Evolutionary conservation across 768 basidiomycete species (phyloP).

Genomic region (Tubosaeta sp.): DNA sequence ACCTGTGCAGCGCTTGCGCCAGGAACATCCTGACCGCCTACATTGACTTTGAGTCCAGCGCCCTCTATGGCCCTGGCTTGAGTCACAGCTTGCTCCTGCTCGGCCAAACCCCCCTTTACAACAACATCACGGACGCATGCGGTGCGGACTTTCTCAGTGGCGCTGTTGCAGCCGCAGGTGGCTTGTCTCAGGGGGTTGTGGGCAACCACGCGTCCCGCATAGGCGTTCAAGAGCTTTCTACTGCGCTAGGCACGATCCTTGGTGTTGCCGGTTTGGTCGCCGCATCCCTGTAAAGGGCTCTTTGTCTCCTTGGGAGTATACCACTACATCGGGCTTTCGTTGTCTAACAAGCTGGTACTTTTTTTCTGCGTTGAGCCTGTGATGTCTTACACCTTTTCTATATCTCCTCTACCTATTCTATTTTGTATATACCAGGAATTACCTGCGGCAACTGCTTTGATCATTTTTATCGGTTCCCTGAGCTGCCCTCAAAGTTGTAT

Average conservation of each 20-base stretch:
- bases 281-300: constrained; percentile 23
- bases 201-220: constrained; percentile 25
- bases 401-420: constrained; percentile 3
- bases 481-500: background rate
- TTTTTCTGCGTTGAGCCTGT: constrained; percentile 12
- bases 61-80: constrained; percentile 77
- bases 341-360: constrained; percentile 21
- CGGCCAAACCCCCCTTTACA: constrained; percentile 65
- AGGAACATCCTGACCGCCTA: constrained; percentile 71
- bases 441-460: constrained; percentile 4
- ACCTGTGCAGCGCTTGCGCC: constrained; percentile 82
- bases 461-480: background rate
- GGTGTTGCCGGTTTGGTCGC: constrained; percentile 32
- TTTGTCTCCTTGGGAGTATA: constrained; percentile 11
- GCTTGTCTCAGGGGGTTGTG: constrained; percentile 38
- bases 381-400: constrained; percentile 12
- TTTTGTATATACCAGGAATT: constrained; percentile 21
- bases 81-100: constrained; percentile 57
- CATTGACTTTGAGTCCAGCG: constrained; percentile 66
- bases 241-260: constrained; percentile 29
- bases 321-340: constrained; percentile 15
- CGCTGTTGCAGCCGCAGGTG: constrained; percentile 66
- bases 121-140: constrained; percentile 57
- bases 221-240: constrained; percentile 23
- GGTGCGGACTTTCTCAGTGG: constrained; percentile 66